Base-by-base conservation (phyloP, 345 rosid genomes). In the Turnera subulata region DNA sequence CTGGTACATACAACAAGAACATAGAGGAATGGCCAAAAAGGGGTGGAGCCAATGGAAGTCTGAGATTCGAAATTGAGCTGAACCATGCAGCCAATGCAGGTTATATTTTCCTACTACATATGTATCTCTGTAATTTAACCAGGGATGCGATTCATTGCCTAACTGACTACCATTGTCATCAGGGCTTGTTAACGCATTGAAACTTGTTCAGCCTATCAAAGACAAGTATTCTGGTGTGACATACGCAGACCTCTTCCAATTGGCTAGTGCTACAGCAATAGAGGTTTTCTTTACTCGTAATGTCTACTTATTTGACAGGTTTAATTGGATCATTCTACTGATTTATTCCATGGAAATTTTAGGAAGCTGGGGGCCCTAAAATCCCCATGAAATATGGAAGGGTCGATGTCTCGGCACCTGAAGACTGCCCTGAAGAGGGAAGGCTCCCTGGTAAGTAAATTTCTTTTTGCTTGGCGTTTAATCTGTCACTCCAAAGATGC, bases 31-130 rank as follows among this genome's bases (percentile, higher is more conserved):
- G 93, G 91, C 98, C 97, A 47, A 74, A 38, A 67, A 83, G 91
- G 64, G 97, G 97, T 62, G 97, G 98, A 66, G 94, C 96, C 42
- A 86, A 92, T 46, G 98, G 88, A 62, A 92, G 98, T 72, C 86
- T 92, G 65, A 77, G 96, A 65, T 86, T 83, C 71, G 98, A 92
- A 58, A 59, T 75, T 72, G 98, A 92, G 81, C 88, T 92, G 54
- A 92, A 92, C 25, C 97, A 92, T 71, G 91, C 68, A 63, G 97
- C 98, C 43, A 92, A 92, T 76, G 97, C 98, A 49, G 98, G 98
- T 92, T 76, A 59, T 62, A 12, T 2, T 61, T 59, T 63, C 32
- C 39, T 32, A 52, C 6, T 32, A 50, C 1, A 56, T 57, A 29
- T 29, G 35, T 3, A n/a, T n/a, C n/a, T 29, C 8, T 29, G 35